Percentiles rank a stretch among this genome's conserved stretches.
These are phyloP conservation scores for Artemisia annua DNA, from an alignment of 129 eudicot genomes.

Conservation along the genomic window DNA sequence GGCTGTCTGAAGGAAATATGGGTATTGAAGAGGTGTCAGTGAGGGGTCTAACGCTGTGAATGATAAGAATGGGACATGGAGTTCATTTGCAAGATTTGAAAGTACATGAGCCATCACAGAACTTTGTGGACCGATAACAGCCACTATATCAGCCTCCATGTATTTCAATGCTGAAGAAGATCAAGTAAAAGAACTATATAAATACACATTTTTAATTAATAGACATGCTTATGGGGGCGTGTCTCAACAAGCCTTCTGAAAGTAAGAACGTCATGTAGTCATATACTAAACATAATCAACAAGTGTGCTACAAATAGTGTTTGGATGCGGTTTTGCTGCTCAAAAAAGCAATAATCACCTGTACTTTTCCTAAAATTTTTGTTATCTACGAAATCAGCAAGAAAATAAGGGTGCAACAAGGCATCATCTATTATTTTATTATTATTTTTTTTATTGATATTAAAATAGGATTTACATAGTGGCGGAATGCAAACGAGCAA, in stretches of 20 bases:
- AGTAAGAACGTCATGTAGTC: too few species aligned
- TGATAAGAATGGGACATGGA: constrained; percentile 85
- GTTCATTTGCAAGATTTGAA: constrained; percentile 82
- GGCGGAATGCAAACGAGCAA: too few species aligned
- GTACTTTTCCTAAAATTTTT: not conserved
- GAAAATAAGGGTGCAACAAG: not conserved
- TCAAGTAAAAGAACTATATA: not conserved
- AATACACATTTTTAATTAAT: not conserved
- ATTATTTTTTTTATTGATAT: too few species aligned
- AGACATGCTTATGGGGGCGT: not conserved
- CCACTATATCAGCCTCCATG: constrained; percentile 72
- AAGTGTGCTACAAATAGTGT: not conserved
- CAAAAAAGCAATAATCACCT: not conserved
- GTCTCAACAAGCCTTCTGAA: too few species aligned
- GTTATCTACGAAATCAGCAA: not conserved
- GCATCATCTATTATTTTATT: too few species aligned
- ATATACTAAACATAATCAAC: too few species aligned
- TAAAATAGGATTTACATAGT: too few species aligned
- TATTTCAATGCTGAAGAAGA: constrained; percentile 59
- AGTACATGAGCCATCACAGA: constrained; percentile 82
- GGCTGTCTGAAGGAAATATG: constrained; percentile 81
- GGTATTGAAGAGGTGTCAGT: constrained; percentile 83
- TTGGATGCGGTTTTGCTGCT: not conserved
- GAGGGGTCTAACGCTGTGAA: constrained; percentile 89
- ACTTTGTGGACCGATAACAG: constrained; percentile 81